phyloP scores from a whole-genome alignment of 1,284 basidiomycete genomes.

The Marasmius sp. region DNA sequence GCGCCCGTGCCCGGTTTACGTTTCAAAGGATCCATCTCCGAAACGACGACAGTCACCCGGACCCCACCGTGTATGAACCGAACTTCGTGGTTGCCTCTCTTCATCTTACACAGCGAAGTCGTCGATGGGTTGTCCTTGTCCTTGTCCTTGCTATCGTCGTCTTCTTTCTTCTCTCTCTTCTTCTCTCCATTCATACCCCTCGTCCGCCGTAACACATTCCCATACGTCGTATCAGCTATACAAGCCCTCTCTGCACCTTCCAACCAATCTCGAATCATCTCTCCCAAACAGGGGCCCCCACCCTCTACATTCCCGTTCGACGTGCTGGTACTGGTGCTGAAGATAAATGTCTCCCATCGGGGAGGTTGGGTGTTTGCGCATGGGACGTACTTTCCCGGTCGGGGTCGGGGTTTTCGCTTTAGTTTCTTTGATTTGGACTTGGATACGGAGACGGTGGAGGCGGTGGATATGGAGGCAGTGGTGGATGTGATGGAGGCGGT shows the following conservation, averaged over 20 bases:
- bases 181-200: no score
- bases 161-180: not conserved
- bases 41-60: not conserved
- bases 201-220: not conserved
- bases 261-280: not conserved
- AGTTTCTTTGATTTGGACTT: not conserved
- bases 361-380: not conserved
- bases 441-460: not conserved
- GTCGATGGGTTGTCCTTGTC: no score
- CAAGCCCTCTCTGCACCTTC: not conserved
- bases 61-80: slow-evolving; percentile 2
- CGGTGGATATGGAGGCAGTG: no score
- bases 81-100: slow-evolving; percentile 3
- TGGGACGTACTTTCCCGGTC: not conserved
- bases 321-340: not conserved
- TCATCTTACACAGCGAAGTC: not conserved
- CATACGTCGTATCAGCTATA: not conserved
- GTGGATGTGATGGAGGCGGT: no score
- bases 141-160: not conserved
- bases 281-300: not conserved
- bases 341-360: not conserved
- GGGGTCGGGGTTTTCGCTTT: not conserved
- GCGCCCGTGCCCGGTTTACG: not conserved
- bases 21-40: not conserved
- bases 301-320: not conserved